These are phyloP conservation scores for Fusarium sp. DNA, from an alignment of 2,329 filamentous ascomycete species.

Conservation along the genomic window DNA sequence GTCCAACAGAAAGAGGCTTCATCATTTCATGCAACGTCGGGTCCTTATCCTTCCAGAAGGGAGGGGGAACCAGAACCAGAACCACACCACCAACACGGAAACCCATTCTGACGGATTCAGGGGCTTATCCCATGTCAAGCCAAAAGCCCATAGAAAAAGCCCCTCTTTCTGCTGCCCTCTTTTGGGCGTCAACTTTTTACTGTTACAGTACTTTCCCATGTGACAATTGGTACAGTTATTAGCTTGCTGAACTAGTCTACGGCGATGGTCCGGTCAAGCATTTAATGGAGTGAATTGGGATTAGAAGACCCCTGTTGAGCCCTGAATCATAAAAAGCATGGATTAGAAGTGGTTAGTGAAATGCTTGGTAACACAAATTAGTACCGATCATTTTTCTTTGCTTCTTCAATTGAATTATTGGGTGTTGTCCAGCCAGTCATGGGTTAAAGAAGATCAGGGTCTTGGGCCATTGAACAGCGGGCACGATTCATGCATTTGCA, in stretches of 20 bases:
- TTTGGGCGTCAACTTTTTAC: constrained; percentile 32
- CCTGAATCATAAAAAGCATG: constrained; percentile 32
- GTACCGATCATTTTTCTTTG: constrained; percentile 5
- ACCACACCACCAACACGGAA: constrained; percentile 34
- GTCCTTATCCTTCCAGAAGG: constrained; percentile 30
- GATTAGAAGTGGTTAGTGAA: constrained; percentile 13
- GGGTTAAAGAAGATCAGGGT: constrained; percentile 8
- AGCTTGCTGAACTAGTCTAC: neutral
- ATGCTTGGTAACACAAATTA: constrained; percentile 26
- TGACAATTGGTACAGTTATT: constrained; percentile 3
- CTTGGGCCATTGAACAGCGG: constrained; percentile 6
- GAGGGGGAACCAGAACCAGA: constrained; percentile 31
- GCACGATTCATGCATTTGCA: constrained; percentile 21
- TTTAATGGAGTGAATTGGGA: neutral
- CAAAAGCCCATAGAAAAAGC: constrained; percentile 6
- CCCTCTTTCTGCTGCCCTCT: constrained; percentile 11
- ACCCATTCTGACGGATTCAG: constrained; percentile 39
- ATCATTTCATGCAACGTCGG: constrained; percentile 29
- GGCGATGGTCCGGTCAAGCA: neutral
- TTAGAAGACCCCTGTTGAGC: constrained; percentile 32
- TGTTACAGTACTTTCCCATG: constrained; percentile 18
- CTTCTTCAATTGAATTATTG: neutral
- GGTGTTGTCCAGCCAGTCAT: neutral
- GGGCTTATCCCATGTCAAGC: constrained; percentile 37
- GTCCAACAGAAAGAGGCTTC: neutral